Conservation (phyloP, 2,329 filamentous ascomycete species). For the Neofusicoccum laricinum region DNA sequence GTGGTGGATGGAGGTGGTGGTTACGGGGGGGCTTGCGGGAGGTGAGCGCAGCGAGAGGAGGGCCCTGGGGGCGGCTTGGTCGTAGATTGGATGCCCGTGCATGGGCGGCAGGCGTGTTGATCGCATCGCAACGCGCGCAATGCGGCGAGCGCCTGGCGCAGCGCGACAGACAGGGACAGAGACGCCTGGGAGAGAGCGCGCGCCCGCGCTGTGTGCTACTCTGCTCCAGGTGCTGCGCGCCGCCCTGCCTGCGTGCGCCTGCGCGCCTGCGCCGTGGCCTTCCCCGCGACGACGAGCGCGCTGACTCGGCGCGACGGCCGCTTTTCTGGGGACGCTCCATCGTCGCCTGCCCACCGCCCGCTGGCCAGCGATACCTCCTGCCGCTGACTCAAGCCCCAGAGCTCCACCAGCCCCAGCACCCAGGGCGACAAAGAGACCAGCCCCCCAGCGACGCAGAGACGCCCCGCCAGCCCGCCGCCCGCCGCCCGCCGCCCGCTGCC, state of each 20-base stretch:
- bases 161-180: not conserved
- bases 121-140: slow-evolving; percentile 3
- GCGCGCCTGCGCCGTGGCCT: not conserved
- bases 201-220: slow-evolving; percentile 1
- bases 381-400: not conserved
- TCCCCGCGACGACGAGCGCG: not conserved
- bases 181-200: not conserved
- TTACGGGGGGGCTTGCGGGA: slow-evolving; percentile 6
- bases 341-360: not conserved
- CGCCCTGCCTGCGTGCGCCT: not conserved
- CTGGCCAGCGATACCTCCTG: not conserved
- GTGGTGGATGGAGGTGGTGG: slow-evolving; percentile 5
- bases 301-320: not conserved
- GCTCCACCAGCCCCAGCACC: not conserved
- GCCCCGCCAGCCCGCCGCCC: not conserved
- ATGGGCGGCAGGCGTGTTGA: slow-evolving; percentile 8
- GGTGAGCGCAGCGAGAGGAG: not conserved
- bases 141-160: not conserved
- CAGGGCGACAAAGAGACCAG: not conserved
- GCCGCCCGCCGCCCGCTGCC: not conserved
- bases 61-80: slow-evolving; percentile 4
- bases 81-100: slow-evolving; percentile 11
- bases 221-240: not conserved
- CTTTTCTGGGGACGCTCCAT: slow-evolving; percentile 3
- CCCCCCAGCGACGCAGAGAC: not conserved